A percentile compares a stretch with the other conserved stretches of the same genome.
phyloP scores from a whole-genome alignment of 1,139 yeast genomes.

The Ogataea hybrid region DNA sequence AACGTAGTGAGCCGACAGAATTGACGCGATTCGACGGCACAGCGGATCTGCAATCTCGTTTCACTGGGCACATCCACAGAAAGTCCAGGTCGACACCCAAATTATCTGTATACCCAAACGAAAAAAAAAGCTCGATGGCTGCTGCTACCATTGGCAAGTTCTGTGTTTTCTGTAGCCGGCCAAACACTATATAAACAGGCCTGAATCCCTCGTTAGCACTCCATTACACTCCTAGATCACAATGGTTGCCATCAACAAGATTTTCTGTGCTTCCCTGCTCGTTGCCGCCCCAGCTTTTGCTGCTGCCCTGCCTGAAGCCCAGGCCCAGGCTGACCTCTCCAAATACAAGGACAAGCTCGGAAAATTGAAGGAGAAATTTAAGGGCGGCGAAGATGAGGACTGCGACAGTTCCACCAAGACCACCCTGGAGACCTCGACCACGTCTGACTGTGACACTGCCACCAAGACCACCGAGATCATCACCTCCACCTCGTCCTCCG shows the following conservation, averaged over 20 bases:
- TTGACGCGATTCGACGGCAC: background rate
- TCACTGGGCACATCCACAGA: background rate
- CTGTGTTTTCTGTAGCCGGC: conserved; percentile 5
- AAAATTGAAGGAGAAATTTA: conserved; percentile 9
- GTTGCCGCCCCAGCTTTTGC: conserved; percentile 13
- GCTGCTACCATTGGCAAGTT: background rate
- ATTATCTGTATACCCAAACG: background rate
- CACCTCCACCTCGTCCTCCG: conserved; percentile 4
- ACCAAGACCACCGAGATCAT: conserved; percentile 1
- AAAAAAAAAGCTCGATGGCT: background rate
- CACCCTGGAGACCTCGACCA: conserved; percentile 7
- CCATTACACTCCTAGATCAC: background rate
- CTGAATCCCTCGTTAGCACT: background rate
- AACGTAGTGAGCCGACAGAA: background rate
- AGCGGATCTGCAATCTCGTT: background rate
- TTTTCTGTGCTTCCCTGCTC: conserved; percentile 6
- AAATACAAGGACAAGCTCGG: conserved; percentile 11
- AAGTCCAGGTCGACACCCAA: background rate
- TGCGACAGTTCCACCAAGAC: conserved; percentile 5
- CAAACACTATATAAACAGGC: background rate
- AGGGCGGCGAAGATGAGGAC: conserved; percentile 6
- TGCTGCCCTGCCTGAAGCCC: conserved; percentile 11
- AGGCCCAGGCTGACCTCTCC: conserved; percentile 13
- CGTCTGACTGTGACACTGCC: conserved; percentile 11
- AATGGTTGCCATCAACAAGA: conserved; percentile 17